Percentiles rank a stretch among this genome's conserved stretches.
Conservation (phyloP, 2,329 filamentous ascomycete species). For the Sarocladiaceae sp. region DNA sequence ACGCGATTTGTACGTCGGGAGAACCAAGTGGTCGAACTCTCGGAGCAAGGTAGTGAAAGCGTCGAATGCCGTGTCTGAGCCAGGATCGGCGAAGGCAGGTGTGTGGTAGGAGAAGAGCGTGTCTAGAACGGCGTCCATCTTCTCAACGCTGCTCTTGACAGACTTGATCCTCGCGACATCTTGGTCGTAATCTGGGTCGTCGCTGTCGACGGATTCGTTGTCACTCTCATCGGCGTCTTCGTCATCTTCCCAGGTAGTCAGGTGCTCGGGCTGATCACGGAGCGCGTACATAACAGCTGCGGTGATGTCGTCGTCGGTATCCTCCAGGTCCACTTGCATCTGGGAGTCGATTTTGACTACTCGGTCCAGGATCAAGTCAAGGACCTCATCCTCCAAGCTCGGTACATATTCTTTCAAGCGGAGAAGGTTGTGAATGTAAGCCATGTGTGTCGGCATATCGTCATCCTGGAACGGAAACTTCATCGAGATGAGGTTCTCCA, state of each 20-base stretch:
- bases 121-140: constrained; percentile 88
- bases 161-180: constrained; percentile 61
- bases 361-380: constrained; percentile 78
- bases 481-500: constrained; percentile 61
- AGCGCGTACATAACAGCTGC: constrained; percentile 61
- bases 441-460: constrained; percentile 71
- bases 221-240: constrained; percentile 63
- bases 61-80: constrained; percentile 63
- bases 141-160: constrained; percentile 78
- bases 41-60: constrained; percentile 75
- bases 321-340: constrained; percentile 89
- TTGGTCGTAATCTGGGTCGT: constrained; percentile 63
- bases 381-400: constrained; percentile 72
- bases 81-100: constrained; percentile 64
- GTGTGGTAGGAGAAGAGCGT: constrained; percentile 81
- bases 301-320: constrained; percentile 83
- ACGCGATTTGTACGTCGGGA: constrained; percentile 86
- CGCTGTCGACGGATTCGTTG: constrained; percentile 66
- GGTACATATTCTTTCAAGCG: constrained; percentile 73
- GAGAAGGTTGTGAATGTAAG: constrained; percentile 84
- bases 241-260: constrained; percentile 43
- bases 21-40: constrained; percentile 82
- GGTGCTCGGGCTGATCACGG: constrained; percentile 18
- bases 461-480: constrained; percentile 78
- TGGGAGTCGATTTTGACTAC: constrained; percentile 94